These are phyloP conservation scores for Mortierella sp. DNA, from an alignment of 371 early-diverging fungal genomes.

Conservation along the genomic window DNA sequence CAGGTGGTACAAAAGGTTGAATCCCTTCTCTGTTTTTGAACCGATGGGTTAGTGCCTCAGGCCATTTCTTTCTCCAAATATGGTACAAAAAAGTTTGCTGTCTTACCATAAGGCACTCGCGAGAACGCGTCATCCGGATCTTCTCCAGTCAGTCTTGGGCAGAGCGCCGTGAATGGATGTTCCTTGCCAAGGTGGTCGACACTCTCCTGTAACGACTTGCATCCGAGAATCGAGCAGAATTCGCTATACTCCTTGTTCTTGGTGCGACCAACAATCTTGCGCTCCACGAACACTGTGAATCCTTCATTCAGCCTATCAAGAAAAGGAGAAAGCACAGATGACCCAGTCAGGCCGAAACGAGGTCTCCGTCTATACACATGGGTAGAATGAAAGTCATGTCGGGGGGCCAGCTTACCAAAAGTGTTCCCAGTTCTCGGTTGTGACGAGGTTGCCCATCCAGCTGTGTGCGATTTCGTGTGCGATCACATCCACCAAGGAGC, in stretches of 20 bases:
- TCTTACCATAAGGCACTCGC: constrained; percentile 88
- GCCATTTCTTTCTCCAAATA: neutral
- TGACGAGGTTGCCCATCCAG: constrained; percentile 98
- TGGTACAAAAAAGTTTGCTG: too few species aligned
- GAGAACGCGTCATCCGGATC: constrained; percentile 98
- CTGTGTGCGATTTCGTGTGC: constrained; percentile 97
- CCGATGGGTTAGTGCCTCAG: too few species aligned
- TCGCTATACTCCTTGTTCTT: constrained; percentile 89
- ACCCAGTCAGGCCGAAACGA: too few species aligned
- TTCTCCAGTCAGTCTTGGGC: constrained; percentile 80
- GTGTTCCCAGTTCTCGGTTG: constrained; percentile 87
- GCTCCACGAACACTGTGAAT: constrained; percentile 94
- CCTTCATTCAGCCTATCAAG: constrained; percentile 92
- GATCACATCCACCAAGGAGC: constrained; percentile 94
- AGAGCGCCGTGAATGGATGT: constrained; percentile 82
- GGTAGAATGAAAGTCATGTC: neutral
- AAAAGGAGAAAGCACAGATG: neutral
- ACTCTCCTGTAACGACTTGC: constrained; percentile 79
- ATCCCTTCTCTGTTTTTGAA: constrained; percentile 85
- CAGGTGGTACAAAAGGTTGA: constrained; percentile 91
- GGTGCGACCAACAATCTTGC: constrained; percentile 88
- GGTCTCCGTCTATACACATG: neutral
- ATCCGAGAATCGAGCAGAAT: constrained; percentile 90
- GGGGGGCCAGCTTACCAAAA: constrained; percentile 41
- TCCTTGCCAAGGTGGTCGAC: constrained; percentile 82